Evolutionary conservation across 2,329 filamentous ascomycete genomes (phyloP).

Genomic region (Tolypocladium album): DNA sequence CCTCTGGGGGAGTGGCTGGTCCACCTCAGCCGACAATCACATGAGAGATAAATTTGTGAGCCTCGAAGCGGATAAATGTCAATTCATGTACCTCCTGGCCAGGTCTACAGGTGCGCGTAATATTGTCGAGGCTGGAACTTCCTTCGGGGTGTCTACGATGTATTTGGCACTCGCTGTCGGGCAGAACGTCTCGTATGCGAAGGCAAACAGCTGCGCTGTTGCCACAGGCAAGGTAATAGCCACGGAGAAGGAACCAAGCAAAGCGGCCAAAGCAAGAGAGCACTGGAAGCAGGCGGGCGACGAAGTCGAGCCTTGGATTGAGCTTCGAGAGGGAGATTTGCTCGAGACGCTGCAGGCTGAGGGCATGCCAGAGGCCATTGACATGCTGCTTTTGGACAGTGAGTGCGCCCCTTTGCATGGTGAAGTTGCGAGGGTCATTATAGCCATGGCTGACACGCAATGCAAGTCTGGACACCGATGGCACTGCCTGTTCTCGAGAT

Average conservation of each 20-base stretch:
- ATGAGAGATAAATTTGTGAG: slow-evolving; percentile 48
- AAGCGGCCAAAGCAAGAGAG: slow-evolving; percentile 37
- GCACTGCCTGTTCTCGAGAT: slow-evolving; percentile 40
- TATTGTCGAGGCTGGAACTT: slow-evolving; percentile 50
- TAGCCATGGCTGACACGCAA: not conserved
- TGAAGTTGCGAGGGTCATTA: not conserved
- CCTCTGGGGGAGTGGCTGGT: slow-evolving; percentile 12
- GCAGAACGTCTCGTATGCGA: slow-evolving; percentile 25
- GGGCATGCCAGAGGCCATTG: slow-evolving; percentile 35
- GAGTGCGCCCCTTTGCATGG: slow-evolving; percentile 16
- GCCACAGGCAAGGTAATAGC: slow-evolving; percentile 35
- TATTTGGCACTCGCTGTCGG: slow-evolving; percentile 48
- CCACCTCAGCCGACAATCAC: slow-evolving; percentile 17
- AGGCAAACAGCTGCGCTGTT: slow-evolving; percentile 1
- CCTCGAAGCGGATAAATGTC: slow-evolving; percentile 46
- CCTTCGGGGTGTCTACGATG: slow-evolving; percentile 51
- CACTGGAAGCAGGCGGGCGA: slow-evolving; percentile 42
- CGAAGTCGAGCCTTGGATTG: slow-evolving; percentile 37
- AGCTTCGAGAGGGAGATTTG: slow-evolving; percentile 46
- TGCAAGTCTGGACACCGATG: slow-evolving; percentile 42
- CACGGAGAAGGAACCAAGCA: slow-evolving; percentile 47
- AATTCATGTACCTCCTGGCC: slow-evolving; percentile 43
- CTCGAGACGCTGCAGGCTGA: slow-evolving; percentile 35
- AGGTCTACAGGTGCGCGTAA: slow-evolving; percentile 35
- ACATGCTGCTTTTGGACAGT: slow-evolving; percentile 52